Evolutionary conservation across 2,329 filamentous ascomycete genomes (phyloP), one percentile per base, ranked within the genome.

Genomic region (Pseudohalonectria lignicola): DNA sequence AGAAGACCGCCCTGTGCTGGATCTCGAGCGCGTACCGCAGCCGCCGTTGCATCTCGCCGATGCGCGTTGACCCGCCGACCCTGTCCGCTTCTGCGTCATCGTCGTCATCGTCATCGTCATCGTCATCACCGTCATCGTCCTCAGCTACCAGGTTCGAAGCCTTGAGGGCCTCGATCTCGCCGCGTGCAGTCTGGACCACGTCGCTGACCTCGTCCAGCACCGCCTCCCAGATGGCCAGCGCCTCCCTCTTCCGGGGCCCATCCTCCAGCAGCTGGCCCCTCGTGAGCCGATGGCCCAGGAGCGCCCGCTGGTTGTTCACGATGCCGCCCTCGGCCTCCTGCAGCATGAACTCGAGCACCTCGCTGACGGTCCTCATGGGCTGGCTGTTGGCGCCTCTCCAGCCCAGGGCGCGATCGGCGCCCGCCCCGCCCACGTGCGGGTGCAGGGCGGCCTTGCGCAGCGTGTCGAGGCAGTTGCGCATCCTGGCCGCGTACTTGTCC

Each of bases 271-370:
- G 61, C 47, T 95, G 88, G 0, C 86, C 90, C 39, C 76, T 69
- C 13, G 70, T 72, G 32, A 94, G 62, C 43, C 75, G 76, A 25
- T 67, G 67, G 3, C 74, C 54, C 6, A 94, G 64, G 34, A 81
- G 67, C 2, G 67, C 62, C 37, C 86, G 74, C 51, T 92, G 80
- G 41, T 90, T 79, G 0, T 69, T 60, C 37, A 79, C 74, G 40
- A 90, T 72, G 1, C 61, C 54, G 5, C 64, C 65, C 41, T 90
- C 83, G 31, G 82, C 87, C 51, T 90, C 79, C 39, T 94, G 86
- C 41, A 95, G 81, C 90, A 98, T 95, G 4, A 81, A 78, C 45
- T 86, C 80, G 10, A 98, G 65, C 1, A 96, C 90, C 56, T 96
- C 85, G 15, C 79, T 74, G 2, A 94, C 81, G 1, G 88, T 93